A percentile compares a stretch with the other conserved stretches of the same genome.
These are phyloP conservation scores for Lophiotrema nucula DNA, from an alignment of 495 filamentous ascomycete genomes.

Conservation along the genomic window DNA sequence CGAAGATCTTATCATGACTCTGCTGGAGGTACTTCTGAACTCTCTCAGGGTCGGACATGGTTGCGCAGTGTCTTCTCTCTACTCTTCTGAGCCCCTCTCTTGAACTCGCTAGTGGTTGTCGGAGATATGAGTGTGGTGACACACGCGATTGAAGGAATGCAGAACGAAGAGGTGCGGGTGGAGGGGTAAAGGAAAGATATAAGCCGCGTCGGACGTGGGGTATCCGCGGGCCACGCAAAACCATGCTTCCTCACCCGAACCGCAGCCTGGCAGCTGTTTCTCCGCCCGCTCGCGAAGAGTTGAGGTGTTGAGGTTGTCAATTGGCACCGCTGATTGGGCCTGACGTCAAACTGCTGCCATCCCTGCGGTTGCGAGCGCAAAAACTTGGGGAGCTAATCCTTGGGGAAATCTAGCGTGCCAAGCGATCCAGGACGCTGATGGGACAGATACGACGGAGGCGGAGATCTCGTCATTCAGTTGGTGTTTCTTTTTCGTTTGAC, in stretches of 20 bases:
- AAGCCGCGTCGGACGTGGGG: neutral
- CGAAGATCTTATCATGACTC: constrained; percentile 51
- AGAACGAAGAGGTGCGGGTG: neutral
- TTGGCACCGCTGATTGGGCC: constrained; percentile 14
- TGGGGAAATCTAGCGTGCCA: constrained; percentile 14
- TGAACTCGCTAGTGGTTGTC: neutral
- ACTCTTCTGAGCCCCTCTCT: neutral
- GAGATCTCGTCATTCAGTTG: neutral
- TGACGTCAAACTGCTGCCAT: constrained; percentile 20
- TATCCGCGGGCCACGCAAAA: neutral
- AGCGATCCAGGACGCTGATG: neutral
- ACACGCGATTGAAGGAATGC: neutral
- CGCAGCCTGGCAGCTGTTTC: neutral
- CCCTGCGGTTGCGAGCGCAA: no score
- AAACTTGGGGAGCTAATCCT: neutral
- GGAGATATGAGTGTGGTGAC: neutral
- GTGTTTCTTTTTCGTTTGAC: constrained; percentile 4
- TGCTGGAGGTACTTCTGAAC: constrained; percentile 27
- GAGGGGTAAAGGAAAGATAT: no score
- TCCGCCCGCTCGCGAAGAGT: neutral
- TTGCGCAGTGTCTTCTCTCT: neutral
- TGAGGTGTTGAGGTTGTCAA: constrained; percentile 17
- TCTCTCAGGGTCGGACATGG: neutral
- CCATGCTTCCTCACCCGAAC: neutral
- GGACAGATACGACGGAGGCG: neutral